Conservation (phyloP, 192 early-diverging fungal species). For the Podila epigama region DNA sequence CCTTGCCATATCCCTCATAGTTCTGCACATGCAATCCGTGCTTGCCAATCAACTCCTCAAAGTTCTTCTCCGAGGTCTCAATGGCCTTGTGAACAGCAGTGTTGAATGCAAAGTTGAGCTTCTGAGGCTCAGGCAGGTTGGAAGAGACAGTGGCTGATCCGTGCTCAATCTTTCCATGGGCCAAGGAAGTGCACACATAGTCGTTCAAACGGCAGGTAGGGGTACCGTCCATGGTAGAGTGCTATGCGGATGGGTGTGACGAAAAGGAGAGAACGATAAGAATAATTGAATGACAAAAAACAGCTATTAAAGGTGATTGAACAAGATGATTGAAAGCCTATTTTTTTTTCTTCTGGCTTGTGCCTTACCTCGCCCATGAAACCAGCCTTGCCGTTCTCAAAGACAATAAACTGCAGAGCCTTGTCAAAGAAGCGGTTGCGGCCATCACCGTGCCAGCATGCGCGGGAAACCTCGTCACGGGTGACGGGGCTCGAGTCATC, state of each 20-base stretch:
- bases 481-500: constrained; percentile 89
- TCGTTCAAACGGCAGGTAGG: constrained; percentile 90
- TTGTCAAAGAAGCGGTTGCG: constrained; percentile 99
- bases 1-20: constrained; percentile 93
- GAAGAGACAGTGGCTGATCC: constrained; percentile 63
- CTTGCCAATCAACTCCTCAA: constrained; percentile 77
- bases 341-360: neutral
- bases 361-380: constrained; percentile 82
- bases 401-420: constrained; percentile 94
- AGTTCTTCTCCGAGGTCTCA: constrained; percentile 74
- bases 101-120: constrained; percentile 77
- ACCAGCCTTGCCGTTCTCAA: constrained; percentile 97
- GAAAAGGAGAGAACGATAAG: neutral
- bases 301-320: too few species aligned
- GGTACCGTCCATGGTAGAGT: constrained; percentile 95
- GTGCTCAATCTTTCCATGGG: constrained; percentile 75
- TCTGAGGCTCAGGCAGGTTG: constrained; percentile 69
- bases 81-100: constrained; percentile 66
- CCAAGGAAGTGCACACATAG: constrained; percentile 70
- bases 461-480: constrained; percentile 84
- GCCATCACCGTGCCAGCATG: constrained; percentile 96
- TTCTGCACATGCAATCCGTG: constrained; percentile 87
- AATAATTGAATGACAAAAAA: neutral
- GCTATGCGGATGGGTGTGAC: constrained; percentile 49
- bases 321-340: neutral